These are phyloP conservation scores for Glomus cerebriforme DNA, from an alignment of 192 early-diverging fungal genomes.

Conservation along the genomic window DNA sequence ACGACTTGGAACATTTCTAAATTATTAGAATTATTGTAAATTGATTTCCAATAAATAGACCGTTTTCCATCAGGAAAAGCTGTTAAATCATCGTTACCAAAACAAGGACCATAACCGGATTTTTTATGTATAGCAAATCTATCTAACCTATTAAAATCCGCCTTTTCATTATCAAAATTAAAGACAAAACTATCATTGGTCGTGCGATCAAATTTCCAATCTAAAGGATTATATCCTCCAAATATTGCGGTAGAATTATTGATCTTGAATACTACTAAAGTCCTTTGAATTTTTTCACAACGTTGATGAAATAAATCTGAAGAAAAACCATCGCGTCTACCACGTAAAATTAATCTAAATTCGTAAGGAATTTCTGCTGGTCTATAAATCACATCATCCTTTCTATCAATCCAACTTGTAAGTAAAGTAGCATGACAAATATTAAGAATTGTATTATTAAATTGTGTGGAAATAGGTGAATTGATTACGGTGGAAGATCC, in stretches of 20 bases:
- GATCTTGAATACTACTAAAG: not conserved
- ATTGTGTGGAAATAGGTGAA: not conserved
- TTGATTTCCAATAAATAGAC: not conserved
- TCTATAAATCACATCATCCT: not conserved
- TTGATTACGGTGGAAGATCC: not conserved
- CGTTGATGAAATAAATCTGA: not conserved
- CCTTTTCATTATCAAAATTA: conserved; percentile 10
- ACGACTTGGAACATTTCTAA: not conserved
- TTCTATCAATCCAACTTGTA: conserved; percentile 14
- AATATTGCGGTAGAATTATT: not conserved
- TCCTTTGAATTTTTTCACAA: not conserved
- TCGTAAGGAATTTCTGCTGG: conserved; percentile 5
- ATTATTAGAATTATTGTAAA: not conserved
- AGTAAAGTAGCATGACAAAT: conserved; percentile 17
- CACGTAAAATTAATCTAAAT: conserved; percentile 2
- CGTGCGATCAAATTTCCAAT: conserved; percentile 13
- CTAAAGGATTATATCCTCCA: conserved; percentile 22
- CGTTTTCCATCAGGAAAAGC: conserved; percentile 13
- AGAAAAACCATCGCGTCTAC: not conserved
- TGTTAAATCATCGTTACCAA: not conserved
- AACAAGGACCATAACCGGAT: conserved; percentile 10
- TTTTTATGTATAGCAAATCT: not conserved
- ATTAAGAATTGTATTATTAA: not conserved
- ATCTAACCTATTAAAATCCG: not conserved
- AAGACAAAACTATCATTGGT: conserved; percentile 19